phyloP scores from a whole-genome alignment of 257 asterid species.

The Nicotiana tomentosiformis region DNA sequence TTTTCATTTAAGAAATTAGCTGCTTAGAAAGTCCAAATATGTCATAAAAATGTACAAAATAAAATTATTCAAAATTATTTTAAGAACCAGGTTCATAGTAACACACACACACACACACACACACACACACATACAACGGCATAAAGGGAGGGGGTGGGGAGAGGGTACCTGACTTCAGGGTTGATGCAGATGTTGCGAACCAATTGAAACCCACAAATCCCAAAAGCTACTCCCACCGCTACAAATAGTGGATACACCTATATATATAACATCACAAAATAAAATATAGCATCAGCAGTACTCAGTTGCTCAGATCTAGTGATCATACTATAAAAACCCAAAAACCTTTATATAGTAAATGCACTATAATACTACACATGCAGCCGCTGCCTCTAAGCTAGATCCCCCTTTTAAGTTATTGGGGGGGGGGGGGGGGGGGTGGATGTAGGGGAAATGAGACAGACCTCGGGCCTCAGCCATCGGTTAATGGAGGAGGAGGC shows the following conservation, averaged over 20 bases:
- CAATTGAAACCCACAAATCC: constrained; percentile 84
- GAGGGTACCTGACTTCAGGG: constrained; percentile 85
- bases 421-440: too few relatives aligned
- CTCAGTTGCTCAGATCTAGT: background rate
- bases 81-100: background rate
- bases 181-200: constrained; percentile 64
- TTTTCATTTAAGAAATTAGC: background rate
- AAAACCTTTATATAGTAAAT: background rate
- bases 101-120: background rate
- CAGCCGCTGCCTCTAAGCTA: background rate
- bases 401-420: background rate
- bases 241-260: constrained; percentile 8
- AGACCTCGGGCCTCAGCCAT: constrained; percentile 7
- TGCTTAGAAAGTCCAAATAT: background rate
- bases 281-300: background rate
- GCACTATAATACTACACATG: background rate
- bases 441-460: background rate
- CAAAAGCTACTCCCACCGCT: constrained; percentile 81
- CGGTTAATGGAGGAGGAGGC: background rate
- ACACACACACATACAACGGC: background rate
- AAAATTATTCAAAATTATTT: background rate
- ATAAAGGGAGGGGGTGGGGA: background rate
- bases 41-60: background rate
- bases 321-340: background rate
- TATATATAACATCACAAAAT: background rate